phyloP scores from a whole-genome alignment of 2,329 filamentous ascomycete genomes.

The Colletotrichum destructivum region DNA sequence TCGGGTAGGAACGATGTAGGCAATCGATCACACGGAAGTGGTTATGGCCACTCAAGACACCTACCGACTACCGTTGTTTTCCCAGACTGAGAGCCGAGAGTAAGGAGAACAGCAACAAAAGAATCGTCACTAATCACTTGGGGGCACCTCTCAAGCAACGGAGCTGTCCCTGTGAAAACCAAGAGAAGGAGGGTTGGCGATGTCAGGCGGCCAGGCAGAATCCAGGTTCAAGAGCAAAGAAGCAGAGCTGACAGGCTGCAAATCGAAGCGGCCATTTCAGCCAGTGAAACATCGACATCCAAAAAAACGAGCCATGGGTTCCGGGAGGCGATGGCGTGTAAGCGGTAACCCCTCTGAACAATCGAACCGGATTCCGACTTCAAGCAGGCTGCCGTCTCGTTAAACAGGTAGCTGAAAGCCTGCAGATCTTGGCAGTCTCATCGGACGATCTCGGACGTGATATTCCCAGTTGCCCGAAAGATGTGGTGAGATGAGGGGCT shows the following conservation, averaged over 20 bases:
- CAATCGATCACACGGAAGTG: too few relatives aligned
- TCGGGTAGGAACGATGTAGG: too few relatives aligned
- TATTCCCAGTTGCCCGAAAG: background rate
- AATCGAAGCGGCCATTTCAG: background rate
- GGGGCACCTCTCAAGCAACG: background rate
- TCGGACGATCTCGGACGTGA: background rate
- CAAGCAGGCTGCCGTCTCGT: background rate
- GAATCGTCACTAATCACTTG: too few relatives aligned
- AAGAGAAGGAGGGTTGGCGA: background rate
- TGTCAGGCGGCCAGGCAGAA: background rate
- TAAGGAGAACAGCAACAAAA: background rate
- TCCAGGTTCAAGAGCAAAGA: too few relatives aligned
- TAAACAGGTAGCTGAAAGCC: background rate
- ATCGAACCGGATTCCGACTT: background rate
- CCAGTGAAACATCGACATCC: background rate
- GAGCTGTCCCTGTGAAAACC: background rate
- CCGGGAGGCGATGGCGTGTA: conserved; percentile 7
- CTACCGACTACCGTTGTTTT: too few relatives aligned
- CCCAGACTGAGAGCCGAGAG: too few relatives aligned
- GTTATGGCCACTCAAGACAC: too few relatives aligned
- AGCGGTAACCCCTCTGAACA: background rate
- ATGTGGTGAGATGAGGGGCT: conserved; percentile 12
- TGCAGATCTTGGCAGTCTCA: conserved; percentile 1
- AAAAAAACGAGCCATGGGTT: background rate
- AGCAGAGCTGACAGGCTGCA: background rate